A percentile compares a stretch with the other conserved stretches of the same genome.
These are phyloP conservation scores for Candida hispaniensis DNA, from an alignment of 805 yeast genomes.

Conservation along the genomic window DNA sequence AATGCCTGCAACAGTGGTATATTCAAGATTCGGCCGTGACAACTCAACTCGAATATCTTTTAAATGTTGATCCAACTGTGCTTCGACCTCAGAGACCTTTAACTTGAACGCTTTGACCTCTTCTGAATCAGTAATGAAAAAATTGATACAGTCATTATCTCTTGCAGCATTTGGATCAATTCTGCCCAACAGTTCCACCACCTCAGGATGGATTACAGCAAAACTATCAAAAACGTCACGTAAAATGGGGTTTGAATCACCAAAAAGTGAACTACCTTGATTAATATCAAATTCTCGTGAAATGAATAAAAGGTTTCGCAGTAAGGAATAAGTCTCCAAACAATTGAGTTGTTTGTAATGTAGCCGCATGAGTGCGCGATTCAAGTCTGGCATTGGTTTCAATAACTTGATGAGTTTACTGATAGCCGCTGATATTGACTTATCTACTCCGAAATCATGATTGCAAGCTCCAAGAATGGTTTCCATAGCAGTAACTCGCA, in stretches of 20 bases:
- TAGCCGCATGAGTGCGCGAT: conserved; percentile 3
- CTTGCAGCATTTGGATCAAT: conserved; percentile 21
- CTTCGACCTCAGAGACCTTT: conserved; percentile 36
- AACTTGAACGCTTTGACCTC: conserved; percentile 3
- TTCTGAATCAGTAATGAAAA: conserved; percentile 22
- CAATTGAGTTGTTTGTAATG: conserved; percentile 18
- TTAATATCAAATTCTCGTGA: conserved; percentile 3
- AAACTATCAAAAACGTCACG: conserved; percentile 5
- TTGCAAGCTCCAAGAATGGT: not conserved
- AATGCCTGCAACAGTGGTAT: conserved; percentile 47
- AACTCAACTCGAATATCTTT: conserved; percentile 35
- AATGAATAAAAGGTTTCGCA: conserved; percentile 9
- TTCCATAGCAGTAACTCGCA: conserved; percentile 52
- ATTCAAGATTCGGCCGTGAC: conserved; percentile 48
- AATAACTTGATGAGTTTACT: conserved; percentile 30
- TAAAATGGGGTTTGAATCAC: conserved; percentile 3
- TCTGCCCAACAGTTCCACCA: conserved; percentile 1
- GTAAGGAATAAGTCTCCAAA: conserved; percentile 2
- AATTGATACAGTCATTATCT: conserved; percentile 21
- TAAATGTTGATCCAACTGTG: conserved; percentile 45
- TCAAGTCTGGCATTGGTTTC: conserved; percentile 12
- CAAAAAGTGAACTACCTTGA: not conserved
- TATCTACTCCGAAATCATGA: no score
- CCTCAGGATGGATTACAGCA: not conserved
- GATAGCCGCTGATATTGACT: conserved; percentile 4